These are phyloP conservation scores for Gonium pectorale DNA, from an alignment of 139 green algal species.

Conservation along the genomic window DNA sequence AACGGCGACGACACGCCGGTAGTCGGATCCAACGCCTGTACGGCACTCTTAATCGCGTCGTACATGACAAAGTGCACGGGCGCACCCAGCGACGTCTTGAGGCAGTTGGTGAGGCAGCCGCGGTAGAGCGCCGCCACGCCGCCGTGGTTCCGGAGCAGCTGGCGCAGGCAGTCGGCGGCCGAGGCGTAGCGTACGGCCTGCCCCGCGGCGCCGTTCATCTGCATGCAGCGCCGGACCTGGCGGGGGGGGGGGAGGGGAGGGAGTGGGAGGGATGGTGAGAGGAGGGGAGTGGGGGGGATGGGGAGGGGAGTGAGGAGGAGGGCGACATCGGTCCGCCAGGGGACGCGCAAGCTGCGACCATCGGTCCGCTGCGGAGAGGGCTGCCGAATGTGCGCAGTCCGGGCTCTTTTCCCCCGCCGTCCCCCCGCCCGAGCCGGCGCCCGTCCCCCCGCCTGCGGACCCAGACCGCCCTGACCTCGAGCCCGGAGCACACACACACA, in stretches of 20 bases:
- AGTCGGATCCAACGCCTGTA: conserved; percentile 65
- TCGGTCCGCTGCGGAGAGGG: too few relatives aligned
- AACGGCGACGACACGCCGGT: conserved; percentile 62
- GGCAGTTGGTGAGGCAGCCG: conserved; percentile 60
- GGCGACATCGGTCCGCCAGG: too few relatives aligned
- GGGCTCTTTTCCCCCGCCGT: too few relatives aligned
- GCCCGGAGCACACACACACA: too few relatives aligned
- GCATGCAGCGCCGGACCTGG: conserved; percentile 64
- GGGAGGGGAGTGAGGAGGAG: not conserved
- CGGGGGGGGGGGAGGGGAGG: not conserved
- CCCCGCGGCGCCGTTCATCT: conserved; percentile 60
- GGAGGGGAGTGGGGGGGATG: not conserved
- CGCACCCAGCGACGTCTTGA: conserved; percentile 67
- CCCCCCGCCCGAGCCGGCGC: too few relatives aligned
- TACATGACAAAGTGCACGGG: conserved; percentile 77
- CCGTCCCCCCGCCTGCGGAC: too few relatives aligned
- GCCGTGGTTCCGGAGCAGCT: conserved; percentile 48
- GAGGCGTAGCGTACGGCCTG: conserved; percentile 37
- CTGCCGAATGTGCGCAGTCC: too few relatives aligned
- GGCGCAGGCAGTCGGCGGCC: conserved; percentile 58
- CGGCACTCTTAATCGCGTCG: conserved; percentile 60
- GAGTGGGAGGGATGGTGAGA: not conserved
- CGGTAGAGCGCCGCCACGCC: conserved; percentile 62
- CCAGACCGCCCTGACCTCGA: too few relatives aligned
- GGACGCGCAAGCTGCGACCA: too few relatives aligned